Percentiles rank a stretch among this genome's conserved stretches.
Evolutionary conservation across 2,329 filamentous ascomycete genomes (phyloP).

Genomic region (Pyrenochaeta sp.): DNA sequence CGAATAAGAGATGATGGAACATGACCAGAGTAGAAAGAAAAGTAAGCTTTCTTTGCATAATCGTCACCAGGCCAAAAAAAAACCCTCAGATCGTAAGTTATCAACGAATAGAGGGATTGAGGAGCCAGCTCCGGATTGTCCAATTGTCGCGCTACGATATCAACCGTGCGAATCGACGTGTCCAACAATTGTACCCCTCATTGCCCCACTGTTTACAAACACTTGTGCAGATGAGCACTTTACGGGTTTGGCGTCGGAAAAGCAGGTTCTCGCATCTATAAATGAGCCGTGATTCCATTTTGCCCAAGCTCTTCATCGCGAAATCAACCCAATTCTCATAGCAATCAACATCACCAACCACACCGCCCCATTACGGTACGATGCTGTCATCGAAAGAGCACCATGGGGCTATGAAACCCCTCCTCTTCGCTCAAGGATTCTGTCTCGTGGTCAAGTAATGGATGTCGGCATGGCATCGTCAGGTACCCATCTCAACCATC

Average conservation of each 20-base stretch:
- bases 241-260: background rate
- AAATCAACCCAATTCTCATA: background rate
- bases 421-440: slow-evolving; percentile 7
- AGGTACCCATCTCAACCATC: slow-evolving; percentile 29
- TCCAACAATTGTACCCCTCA: slow-evolving; percentile 14
- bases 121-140: background rate
- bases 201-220: slow-evolving; percentile 19
- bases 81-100: too few species aligned
- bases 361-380: slow-evolving; percentile 14
- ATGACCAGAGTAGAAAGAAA: too few species aligned
- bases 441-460: slow-evolving; percentile 18
- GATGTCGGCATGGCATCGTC: slow-evolving; percentile 16
- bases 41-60: too few species aligned
- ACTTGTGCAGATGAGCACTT: slow-evolving; percentile 13
- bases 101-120: too few species aligned
- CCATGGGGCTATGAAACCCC: background rate
- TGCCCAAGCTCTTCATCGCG: too few species aligned
- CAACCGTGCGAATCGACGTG: background rate
- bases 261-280: slow-evolving; percentile 2
- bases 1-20: too few species aligned
- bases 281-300: too few species aligned
- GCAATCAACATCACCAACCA: background rate
- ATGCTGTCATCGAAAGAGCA: slow-evolving; percentile 21
- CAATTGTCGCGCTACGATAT: background rate
- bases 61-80: too few species aligned